A percentile compares a stretch with the other conserved stretches of the same genome.
These are phyloP conservation scores for Quercus lobata DNA, from an alignment of 331 rosid species.

Conservation along the genomic window DNA sequence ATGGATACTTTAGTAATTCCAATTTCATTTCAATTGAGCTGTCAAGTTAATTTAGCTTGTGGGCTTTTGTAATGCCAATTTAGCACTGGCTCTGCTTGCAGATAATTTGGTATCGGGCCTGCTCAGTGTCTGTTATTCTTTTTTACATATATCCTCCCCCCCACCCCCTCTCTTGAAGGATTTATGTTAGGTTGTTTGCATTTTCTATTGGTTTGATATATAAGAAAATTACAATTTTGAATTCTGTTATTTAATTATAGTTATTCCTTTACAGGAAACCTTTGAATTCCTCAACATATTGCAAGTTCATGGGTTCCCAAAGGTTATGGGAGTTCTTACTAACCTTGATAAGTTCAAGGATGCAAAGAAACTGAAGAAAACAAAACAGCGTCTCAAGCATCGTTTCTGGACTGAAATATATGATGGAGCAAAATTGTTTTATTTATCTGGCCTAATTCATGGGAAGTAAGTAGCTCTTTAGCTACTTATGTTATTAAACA, in stretches of 20 bases:
- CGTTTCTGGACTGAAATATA: constrained; percentile 95
- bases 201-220: not conserved
- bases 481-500: not conserved
- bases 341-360: constrained; percentile 90
- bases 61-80: no score
- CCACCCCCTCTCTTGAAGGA: not conserved
- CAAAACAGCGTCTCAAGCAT: constrained; percentile 85
- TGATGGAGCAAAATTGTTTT: constrained; percentile 90
- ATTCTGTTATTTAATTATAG: constrained; percentile 1
- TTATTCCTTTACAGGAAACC: constrained; percentile 62
- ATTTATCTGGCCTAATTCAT: constrained; percentile 82
- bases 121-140: not conserved
- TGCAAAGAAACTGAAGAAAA: constrained; percentile 74
- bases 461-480: constrained; percentile 69
- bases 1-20: not conserved
- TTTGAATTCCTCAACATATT: constrained; percentile 92
- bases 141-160: not conserved
- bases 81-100: not conserved
- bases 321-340: constrained; percentile 97
- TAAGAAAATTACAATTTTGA: not conserved
- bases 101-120: not conserved
- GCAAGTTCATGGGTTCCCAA: constrained; percentile 92
- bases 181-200: not conserved
- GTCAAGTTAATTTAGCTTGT: not conserved
- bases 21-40: not conserved